phyloP scores from a whole-genome alignment of 2,329 filamentous ascomycete species.

The Trichoderma sp. region DNA sequence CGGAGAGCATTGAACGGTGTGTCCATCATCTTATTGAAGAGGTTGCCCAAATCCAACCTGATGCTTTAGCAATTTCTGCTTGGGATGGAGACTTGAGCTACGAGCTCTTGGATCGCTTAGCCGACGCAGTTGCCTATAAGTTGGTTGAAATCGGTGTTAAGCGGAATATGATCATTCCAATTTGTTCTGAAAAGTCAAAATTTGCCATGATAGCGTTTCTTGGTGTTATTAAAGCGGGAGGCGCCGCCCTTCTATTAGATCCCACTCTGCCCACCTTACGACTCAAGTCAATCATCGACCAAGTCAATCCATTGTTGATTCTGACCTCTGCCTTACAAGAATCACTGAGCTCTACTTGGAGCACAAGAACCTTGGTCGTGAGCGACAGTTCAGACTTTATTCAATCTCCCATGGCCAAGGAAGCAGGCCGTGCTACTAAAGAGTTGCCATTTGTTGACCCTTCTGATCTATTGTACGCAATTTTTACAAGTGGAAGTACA shows the following conservation, averaged over 20 bases:
- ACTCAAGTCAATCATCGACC: neutral
- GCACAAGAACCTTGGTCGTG: neutral
- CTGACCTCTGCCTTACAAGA: neutral
- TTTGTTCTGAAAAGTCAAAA: slow-evolving; percentile 29
- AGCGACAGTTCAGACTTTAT: neutral
- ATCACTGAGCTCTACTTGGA: neutral
- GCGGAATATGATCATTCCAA: slow-evolving; percentile 27
- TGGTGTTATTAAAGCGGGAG: slow-evolving; percentile 29
- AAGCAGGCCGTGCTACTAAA: neutral
- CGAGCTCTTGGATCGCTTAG: slow-evolving; percentile 21
- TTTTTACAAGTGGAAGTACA: neutral
- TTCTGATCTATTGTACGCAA: neutral
- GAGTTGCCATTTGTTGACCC: neutral
- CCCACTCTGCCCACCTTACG: neutral
- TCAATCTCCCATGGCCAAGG: neutral
- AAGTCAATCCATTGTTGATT: neutral
- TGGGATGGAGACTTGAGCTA: slow-evolving; percentile 29
- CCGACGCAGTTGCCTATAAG: neutral
- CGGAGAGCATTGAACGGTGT: neutral
- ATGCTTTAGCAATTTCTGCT: slow-evolving; percentile 22
- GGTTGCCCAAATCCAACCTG: neutral
- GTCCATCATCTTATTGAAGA: slow-evolving; percentile 4
- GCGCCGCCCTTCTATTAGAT: slow-evolving; percentile 26
- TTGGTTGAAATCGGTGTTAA: slow-evolving; percentile 25
- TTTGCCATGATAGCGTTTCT: slow-evolving; percentile 25